Conservation (phyloP, 208 protist species). For the Balamuthia mandrillaris region DNA sequence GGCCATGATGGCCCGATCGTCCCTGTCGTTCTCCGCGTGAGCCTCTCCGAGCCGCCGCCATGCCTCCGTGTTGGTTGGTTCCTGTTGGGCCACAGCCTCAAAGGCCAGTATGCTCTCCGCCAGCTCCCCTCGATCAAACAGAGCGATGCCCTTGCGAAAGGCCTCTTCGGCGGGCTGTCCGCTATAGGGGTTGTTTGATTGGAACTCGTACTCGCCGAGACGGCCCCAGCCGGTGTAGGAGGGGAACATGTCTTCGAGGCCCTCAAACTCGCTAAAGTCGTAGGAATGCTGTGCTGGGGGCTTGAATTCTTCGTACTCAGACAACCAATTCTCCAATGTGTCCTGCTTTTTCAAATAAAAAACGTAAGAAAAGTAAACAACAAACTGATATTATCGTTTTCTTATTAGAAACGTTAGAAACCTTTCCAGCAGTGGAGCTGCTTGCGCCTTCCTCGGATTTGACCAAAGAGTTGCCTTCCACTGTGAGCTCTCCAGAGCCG, state of each 20-base stretch:
- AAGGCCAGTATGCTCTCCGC: slow-evolving; percentile 56
- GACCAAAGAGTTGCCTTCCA: background rate
- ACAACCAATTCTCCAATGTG: background rate
- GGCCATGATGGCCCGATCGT: slow-evolving; percentile 54
- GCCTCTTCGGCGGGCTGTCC: slow-evolving; percentile 23
- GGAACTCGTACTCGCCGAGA: background rate
- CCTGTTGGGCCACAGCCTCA: slow-evolving; percentile 48
- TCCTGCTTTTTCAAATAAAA: background rate
- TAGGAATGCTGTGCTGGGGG: background rate
- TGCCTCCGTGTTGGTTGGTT: slow-evolving; percentile 30
- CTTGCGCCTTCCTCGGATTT: background rate
- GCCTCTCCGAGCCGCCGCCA: slow-evolving; percentile 59
- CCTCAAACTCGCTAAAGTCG: background rate
- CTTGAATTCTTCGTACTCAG: background rate
- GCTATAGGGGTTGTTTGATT: background rate
- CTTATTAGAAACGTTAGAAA: background rate
- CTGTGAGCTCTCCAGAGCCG: background rate
- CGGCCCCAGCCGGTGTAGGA: slow-evolving; percentile 1
- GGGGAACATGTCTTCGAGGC: background rate
- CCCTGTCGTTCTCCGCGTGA: slow-evolving; percentile 68
- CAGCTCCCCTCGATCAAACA: slow-evolving; percentile 48
- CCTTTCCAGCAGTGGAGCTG: background rate
- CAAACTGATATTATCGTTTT: background rate
- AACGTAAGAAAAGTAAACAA: background rate
- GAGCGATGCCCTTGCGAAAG: slow-evolving; percentile 43